Base-by-base conservation (phyloP, 2,329 filamentous ascomycete species). In the Alternaria sp. region DNA sequence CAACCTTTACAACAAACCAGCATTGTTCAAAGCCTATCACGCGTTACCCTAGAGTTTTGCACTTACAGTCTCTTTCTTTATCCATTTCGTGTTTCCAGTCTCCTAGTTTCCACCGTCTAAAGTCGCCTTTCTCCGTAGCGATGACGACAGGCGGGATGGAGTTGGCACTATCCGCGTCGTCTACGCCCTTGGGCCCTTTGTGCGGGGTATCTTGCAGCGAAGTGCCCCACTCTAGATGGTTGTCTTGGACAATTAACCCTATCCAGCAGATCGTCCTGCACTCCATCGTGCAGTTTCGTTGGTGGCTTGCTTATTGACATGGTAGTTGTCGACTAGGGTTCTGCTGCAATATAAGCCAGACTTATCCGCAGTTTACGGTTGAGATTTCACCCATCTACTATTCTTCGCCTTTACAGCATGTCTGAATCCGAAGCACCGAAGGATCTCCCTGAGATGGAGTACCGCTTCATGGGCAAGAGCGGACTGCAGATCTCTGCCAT, bases 401-500 rank as follows among this genome's bases (percentile, higher is more conserved):
- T 18, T 27, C 27, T 22, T 52, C 32, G 2, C 30, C 36, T 20
- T 22, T 16, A 5, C 45, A 52, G 22, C 38, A 57, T 61, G 61
- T 54, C 57, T 41, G 34, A 61, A 50, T 22, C 59, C 25, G 57
- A 64, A 63, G 54, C 51, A 22, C 67, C 67, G 22, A 56, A 61
- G 38, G 65, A 73, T 30, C 66, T 81, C 9, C 78, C 81, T 4
- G 79, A 81, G 62, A 92, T 92, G 90, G 83, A 89, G 71, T 92
- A 92, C 79, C 88, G 90, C 68, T 88, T 87, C 79, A 84, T 92
- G 8, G 90, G 91, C 71, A 86, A 85, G 40, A 90, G 89, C 16
- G 90, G 91, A 55, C 84, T 93, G 18, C 88, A 92, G 76, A 90
- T 93, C 34, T 93, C 90, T 28, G 85, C 88, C 46, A 90, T 93